These are phyloP conservation scores for Clavispora santaluciae DNA, from an alignment of 805 yeast species.

Conservation along the genomic window DNA sequence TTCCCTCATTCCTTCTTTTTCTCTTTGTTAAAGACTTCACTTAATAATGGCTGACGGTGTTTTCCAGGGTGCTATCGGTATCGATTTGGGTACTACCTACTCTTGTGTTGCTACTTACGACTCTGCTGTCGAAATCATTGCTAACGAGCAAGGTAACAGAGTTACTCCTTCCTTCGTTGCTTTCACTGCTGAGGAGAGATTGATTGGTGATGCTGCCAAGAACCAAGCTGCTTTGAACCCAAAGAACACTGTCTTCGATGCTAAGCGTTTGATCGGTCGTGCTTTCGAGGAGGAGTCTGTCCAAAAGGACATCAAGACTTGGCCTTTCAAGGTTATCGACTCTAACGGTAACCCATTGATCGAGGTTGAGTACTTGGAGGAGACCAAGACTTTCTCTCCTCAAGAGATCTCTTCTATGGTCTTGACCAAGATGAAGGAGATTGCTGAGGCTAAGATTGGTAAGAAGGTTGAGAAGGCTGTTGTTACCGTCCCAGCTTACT, in stretches of 20 bases:
- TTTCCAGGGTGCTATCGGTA: conserved; percentile 35
- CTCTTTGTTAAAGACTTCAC: conserved; percentile 7
- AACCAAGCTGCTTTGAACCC: conserved; percentile 33
- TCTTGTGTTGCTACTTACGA: conserved; percentile 30
- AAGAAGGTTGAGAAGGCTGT: conserved; percentile 78
- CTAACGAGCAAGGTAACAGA: conserved; percentile 33
- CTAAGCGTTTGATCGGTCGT: conserved; percentile 31
- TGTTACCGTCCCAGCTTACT: conserved; percentile 90
- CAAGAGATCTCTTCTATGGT: conserved; percentile 30
- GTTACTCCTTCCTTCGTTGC: conserved; percentile 31
- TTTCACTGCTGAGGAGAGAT: conserved; percentile 29
- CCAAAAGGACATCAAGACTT: conserved; percentile 27
- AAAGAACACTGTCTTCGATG: conserved; percentile 29
- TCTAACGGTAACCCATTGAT: conserved; percentile 25
- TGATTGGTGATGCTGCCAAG: conserved; percentile 32
- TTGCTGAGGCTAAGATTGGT: conserved; percentile 74
- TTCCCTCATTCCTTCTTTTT: conserved; percentile 12
- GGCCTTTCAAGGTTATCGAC: conserved; percentile 30
- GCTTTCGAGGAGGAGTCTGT: conserved; percentile 25
- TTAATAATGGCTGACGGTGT: conserved; percentile 29
- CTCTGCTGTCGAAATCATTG: conserved; percentile 29
- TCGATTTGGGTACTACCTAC: conserved; percentile 32
- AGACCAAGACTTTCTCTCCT: conserved; percentile 29
- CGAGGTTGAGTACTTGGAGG: conserved; percentile 29
- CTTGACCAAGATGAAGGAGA: conserved; percentile 35